Evolutionary conservation across 1,284 basidiomycete genomes (phyloP).

Genomic region (Microbotryomycetes sp.): DNA sequence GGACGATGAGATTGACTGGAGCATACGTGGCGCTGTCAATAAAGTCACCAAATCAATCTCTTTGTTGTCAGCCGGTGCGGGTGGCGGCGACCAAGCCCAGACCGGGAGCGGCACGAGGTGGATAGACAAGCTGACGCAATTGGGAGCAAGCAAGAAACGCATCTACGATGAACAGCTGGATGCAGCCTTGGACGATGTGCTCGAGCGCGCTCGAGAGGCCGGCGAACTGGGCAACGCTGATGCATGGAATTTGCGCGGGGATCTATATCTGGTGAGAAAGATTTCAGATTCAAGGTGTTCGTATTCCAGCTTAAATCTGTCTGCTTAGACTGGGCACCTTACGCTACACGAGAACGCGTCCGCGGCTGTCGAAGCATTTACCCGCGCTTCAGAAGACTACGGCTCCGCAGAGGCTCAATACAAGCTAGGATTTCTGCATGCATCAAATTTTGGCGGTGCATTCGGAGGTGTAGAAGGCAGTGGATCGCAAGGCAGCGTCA

Average conservation of each 20-base stretch:
- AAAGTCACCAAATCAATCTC: conserved; percentile 1
- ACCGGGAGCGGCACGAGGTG: not conserved
- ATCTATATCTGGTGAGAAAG: conserved; percentile 59
- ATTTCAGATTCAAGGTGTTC: not conserved
- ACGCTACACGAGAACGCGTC: conserved; percentile 38
- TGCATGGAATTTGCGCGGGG: conserved; percentile 62
- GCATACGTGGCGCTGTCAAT: conserved; percentile 5
- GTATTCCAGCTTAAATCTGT: not conserved
- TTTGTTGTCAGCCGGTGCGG: not conserved
- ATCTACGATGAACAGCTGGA: conserved; percentile 11
- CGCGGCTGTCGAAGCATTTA: conserved; percentile 34
- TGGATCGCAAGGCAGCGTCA: conserved; percentile 48
- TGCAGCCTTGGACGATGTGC: conserved; percentile 22
- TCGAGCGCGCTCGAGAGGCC: conserved; percentile 51
- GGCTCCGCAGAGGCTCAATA: conserved; percentile 78
- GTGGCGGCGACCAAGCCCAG: not conserved
- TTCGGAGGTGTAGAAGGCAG: conserved; percentile 50
- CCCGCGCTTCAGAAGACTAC: conserved; percentile 55
- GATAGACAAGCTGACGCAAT: not conserved
- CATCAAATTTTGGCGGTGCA: conserved; percentile 49
- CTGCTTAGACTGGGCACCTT: conserved; percentile 37
- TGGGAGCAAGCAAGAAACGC: not conserved
- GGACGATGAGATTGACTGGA: conserved; percentile 1
- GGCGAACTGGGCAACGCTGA: conserved; percentile 68
- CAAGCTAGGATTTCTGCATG: conserved; percentile 74